Evolutionary conservation across 2,329 filamentous ascomycete genomes (phyloP).

Genomic region (Fusarium sacchari): DNA sequence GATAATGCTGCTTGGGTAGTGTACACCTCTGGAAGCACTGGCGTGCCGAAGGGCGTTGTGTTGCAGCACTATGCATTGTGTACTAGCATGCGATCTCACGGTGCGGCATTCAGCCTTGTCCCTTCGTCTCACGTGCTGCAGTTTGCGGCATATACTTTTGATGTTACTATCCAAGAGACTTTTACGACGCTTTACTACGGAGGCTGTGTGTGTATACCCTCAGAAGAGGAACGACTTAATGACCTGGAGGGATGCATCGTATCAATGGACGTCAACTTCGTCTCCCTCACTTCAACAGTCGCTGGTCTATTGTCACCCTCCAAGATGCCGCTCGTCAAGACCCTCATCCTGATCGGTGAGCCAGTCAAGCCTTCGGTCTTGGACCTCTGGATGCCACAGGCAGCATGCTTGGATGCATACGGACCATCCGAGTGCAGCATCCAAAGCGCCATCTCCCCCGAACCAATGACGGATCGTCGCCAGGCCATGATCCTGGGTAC

Average conservation of each 20-base stretch:
- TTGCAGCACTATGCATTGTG: neutral
- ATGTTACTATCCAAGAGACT: neutral
- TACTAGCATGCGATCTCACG: neutral
- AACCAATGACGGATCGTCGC: neutral
- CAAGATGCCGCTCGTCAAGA: neutral
- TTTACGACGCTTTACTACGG: neutral
- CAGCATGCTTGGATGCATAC: neutral
- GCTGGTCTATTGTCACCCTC: neutral
- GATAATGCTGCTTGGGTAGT: neutral
- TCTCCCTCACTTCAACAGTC: neutral
- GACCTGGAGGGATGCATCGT: neutral
- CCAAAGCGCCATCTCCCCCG: neutral
- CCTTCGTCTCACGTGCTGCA: neutral
- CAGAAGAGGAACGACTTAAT: neutral
- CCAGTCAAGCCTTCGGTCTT: neutral
- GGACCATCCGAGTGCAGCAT: neutral
- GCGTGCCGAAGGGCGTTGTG: neutral
- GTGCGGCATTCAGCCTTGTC: neutral
- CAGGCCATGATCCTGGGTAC: neutral
- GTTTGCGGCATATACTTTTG: neutral
- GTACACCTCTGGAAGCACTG: slow-evolving; percentile 3
- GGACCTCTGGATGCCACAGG: neutral
- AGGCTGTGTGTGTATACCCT: neutral
- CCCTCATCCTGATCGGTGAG: neutral
- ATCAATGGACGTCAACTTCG: neutral